These are phyloP conservation scores for Cornus florida DNA, from an alignment of 148 eudicot species.

Conservation along the genomic window DNA sequence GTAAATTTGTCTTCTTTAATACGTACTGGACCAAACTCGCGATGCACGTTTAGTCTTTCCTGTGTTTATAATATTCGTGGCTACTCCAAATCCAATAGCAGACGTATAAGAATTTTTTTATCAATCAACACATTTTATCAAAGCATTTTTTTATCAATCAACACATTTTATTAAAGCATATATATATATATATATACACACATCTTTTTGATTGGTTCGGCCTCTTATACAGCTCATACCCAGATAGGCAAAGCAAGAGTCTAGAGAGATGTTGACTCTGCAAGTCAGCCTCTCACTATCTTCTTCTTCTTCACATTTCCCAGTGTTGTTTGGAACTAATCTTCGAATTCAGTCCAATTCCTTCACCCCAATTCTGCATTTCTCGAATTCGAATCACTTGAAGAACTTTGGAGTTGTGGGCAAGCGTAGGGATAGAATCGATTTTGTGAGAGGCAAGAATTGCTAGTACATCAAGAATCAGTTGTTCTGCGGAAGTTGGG, in stretches of 20 bases:
- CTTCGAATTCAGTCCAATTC: constrained; percentile 10
- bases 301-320: background rate
- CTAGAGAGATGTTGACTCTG: constrained; percentile 5
- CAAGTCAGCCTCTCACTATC: background rate
- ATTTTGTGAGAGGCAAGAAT: constrained; percentile 2
- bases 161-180: constrained; percentile 9
- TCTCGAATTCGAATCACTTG: constrained; percentile 1
- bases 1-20: too few relatives aligned
- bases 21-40: too few relatives aligned
- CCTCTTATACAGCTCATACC: too few relatives aligned
- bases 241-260: background rate
- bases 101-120: too few relatives aligned
- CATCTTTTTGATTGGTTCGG: too few relatives aligned
- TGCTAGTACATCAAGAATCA: constrained; percentile 5
- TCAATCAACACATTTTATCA: too few relatives aligned
- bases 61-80: too few relatives aligned
- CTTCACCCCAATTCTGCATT: background rate
- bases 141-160: too few relatives aligned
- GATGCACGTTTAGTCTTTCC: too few relatives aligned
- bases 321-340: background rate
- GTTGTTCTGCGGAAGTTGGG: constrained; percentile 29
- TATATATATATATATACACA: constrained; percentile 3
- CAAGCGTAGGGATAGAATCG: background rate
- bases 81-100: too few relatives aligned
- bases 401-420: background rate